Percentiles rank a stretch among this genome's conserved stretches.
Conservation (phyloP, 1,284 basidiomycete species). For the Vanrija humicola region DNA sequence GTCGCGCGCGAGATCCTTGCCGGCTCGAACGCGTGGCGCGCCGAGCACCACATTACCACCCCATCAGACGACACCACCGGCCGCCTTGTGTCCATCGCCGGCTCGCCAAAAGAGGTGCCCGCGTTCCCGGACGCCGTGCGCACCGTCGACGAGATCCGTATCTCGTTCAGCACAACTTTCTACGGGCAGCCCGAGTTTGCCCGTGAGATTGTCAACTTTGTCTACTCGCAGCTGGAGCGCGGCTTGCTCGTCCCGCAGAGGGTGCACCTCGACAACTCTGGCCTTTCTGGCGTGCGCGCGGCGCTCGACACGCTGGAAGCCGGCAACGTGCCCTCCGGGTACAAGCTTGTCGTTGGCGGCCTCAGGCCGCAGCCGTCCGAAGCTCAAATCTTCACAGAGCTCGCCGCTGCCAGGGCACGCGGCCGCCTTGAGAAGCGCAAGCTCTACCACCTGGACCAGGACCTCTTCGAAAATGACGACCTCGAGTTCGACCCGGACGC, state of each 20-base stretch:
- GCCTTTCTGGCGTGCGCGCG: conserved; percentile 28
- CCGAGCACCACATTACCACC: conserved; percentile 18
- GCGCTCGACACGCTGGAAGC: conserved; percentile 22
- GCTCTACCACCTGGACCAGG: neutral
- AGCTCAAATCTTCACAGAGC: neutral
- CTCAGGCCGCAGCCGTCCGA: neutral
- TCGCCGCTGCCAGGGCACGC: neutral
- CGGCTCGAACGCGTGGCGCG: conserved; percentile 26
- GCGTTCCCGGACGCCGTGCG: conserved; percentile 29
- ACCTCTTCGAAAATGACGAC: neutral
- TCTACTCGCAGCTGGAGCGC: conserved; percentile 31
- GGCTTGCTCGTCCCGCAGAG: conserved; percentile 35
- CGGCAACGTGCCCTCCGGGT: conserved; percentile 32
- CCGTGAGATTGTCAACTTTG: conserved; percentile 26
- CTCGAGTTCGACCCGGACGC: neutral
- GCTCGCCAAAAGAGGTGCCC: conserved; percentile 22
- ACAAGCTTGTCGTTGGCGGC: conserved; percentile 18
- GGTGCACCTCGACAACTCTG: conserved; percentile 33
- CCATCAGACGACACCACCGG: neutral
- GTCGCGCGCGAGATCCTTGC: conserved; percentile 31
- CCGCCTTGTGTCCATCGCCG: conserved; percentile 21
- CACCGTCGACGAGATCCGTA: conserved; percentile 18
- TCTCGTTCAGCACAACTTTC: conserved; percentile 25
- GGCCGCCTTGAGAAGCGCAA: neutral
- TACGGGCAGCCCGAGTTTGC: conserved; percentile 33